phyloP scores from a whole-genome alignment of 495 filamentous ascomycete genomes.

The Aspergillus bertholletiae region DNA sequence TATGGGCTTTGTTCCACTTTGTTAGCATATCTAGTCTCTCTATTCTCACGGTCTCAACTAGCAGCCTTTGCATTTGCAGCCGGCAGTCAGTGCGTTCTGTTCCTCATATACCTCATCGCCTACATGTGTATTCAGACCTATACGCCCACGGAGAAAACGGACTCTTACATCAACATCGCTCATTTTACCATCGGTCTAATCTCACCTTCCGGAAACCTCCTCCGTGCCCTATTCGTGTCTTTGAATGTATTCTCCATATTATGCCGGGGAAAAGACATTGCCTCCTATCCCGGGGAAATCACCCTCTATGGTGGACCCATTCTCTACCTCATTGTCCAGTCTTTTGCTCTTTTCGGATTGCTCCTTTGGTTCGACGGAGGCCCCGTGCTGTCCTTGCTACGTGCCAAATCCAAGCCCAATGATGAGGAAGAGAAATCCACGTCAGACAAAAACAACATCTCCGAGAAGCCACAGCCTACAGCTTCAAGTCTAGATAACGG shows the following conservation, averaged over 20 bases:
- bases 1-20: slow-evolving; percentile 71
- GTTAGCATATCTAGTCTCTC: slow-evolving; percentile 68
- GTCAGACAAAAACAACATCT: slow-evolving; percentile 43
- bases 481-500: slow-evolving; percentile 58
- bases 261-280: slow-evolving; percentile 58
- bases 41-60: slow-evolving; percentile 65
- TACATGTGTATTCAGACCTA: slow-evolving; percentile 69
- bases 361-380: slow-evolving; percentile 73
- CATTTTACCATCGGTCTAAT: slow-evolving; percentile 67
- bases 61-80: slow-evolving; percentile 73
- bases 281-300: slow-evolving; percentile 66
- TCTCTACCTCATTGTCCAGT: slow-evolving; percentile 68
- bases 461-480: slow-evolving; percentile 46
- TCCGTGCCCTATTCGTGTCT: slow-evolving; percentile 65
- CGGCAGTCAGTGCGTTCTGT: slow-evolving; percentile 65
- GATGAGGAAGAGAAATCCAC: slow-evolving; percentile 44
- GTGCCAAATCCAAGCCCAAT: slow-evolving; percentile 20
- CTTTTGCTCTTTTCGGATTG: slow-evolving; percentile 58
- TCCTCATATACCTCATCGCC: slow-evolving; percentile 74
- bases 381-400: slow-evolving; percentile 45
- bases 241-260: slow-evolving; percentile 74
- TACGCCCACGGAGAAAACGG: slow-evolving; percentile 55
- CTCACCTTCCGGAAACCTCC: slow-evolving; percentile 65
- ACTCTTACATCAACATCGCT: slow-evolving; percentile 53
- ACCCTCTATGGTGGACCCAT: slow-evolving; percentile 76